Percentiles rank a stretch among this genome's conserved stretches.
Conservation (phyloP, 768 basidiomycete genomes). For the Lentinula raphanica region DNA sequence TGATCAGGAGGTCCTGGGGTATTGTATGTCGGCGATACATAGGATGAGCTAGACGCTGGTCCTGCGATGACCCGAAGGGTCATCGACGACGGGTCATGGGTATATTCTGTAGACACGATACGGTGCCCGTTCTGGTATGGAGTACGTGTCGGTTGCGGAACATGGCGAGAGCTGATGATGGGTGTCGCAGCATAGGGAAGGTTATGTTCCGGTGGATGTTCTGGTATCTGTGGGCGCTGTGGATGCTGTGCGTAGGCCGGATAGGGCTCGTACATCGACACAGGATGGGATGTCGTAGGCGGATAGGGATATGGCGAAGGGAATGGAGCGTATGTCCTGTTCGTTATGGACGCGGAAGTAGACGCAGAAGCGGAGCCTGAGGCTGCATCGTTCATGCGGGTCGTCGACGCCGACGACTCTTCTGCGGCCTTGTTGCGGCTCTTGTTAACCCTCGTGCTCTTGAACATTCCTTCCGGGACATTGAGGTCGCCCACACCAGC, state of each 20-base stretch:
- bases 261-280: constrained; percentile 40
- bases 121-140: constrained; percentile 3
- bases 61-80: neutral
- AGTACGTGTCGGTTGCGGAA: neutral
- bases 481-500: constrained; percentile 49
- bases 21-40: neutral
- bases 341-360: neutral
- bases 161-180: neutral
- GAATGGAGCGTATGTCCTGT: constrained; percentile 38
- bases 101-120: neutral
- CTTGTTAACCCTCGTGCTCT: constrained; percentile 59
- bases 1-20: neutral
- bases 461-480: constrained; percentile 66
- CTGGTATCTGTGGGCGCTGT: constrained; percentile 10
- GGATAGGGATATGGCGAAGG: constrained; percentile 25
- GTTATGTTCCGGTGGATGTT: neutral
- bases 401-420: constrained; percentile 15
- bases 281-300: constrained; percentile 19
- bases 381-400: neutral
- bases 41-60: too few species aligned
- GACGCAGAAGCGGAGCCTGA: neutral
- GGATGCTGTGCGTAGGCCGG: constrained; percentile 27
- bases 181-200: neutral
- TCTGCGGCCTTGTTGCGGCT: constrained; percentile 39
- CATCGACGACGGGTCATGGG: neutral